Evolutionary conservation across 768 basidiomycete species (phyloP), one percentile per base, ranked within the genome.

Genomic region (Trametopsis cervina): DNA sequence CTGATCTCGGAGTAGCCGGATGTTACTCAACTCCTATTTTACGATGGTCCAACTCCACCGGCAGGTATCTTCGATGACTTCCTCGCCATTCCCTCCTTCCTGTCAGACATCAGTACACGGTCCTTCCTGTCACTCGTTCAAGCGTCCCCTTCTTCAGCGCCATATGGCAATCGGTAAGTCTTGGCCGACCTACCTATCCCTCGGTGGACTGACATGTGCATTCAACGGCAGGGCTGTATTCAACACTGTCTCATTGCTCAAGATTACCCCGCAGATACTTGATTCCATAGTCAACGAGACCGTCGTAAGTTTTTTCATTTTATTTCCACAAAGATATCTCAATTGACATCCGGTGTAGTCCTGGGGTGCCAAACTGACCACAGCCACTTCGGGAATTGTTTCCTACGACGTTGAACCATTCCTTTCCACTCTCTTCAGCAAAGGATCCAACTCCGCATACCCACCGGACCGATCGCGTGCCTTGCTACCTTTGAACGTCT

Each of bases 371-470:
- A 46, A 44, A 4, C 58, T 72, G 15, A 52, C 65, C 23, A 50
- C 67, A 21, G 52, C 63, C n/a, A 63, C 68, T 46, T 66, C 72
- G 40, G 71, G 69, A 0, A 60, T 68, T 40, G 51, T 69, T 45
- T 61, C 66, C 29, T 78, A 79, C 56, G 71, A 68, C 42, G 67
- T 76, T 37, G 77, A 82, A 47, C 75, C 76, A 0, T 72, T 80
- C 66, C 63, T 77, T 1, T 60, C 73, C 0, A 54, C 55, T 39
- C 48, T 73, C 44, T 70, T 71, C 51, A 62, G 62, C 4, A 71
- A 73, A 50, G 69, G 58, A 24, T 44, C 61, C 25, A 49, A 61
- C 0, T 68, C 74, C 18, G 80, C 79, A 2, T 80, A 70, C 60
- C 78, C 77, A 2, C 70, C 71, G 11, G 60, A 60, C 22, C 72